These are phyloP conservation scores for Zelopaecilomyces penicillatus DNA, from an alignment of 2,329 filamentous ascomycete species.

Conservation along the genomic window DNA sequence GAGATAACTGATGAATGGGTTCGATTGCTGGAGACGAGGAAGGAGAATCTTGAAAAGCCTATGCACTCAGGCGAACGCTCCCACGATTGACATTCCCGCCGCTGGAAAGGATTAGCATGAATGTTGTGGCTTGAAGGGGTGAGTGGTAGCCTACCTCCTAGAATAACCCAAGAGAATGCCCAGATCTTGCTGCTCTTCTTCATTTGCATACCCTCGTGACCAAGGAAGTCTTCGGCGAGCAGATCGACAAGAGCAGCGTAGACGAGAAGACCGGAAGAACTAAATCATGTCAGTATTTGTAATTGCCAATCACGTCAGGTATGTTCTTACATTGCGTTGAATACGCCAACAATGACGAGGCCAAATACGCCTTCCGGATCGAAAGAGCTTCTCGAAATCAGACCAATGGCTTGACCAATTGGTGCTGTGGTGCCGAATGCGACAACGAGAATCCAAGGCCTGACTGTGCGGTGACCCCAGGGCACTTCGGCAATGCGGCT, in stretches of 20 bases:
- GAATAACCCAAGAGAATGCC: conserved; percentile 43
- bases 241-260: conserved; percentile 57
- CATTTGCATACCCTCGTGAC: conserved; percentile 45
- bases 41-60: neutral
- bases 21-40: too few species aligned
- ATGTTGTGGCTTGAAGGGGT: conserved; percentile 4
- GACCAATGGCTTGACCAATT: conserved; percentile 56
- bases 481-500: conserved; percentile 61
- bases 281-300: conserved; percentile 14
- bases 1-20: too few species aligned
- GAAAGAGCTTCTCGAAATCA: conserved; percentile 47
- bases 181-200: conserved; percentile 42
- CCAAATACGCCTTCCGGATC: conserved; percentile 56
- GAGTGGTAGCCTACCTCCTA: conserved; percentile 35
- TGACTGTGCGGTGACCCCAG: conserved; percentile 46
- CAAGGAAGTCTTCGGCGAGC: conserved; percentile 57
- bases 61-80: conserved; percentile 22
- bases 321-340: conserved; percentile 52
- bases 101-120: conserved; percentile 13
- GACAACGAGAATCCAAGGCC: conserved; percentile 53
- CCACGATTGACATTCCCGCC: conserved; percentile 25
- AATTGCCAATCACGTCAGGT: conserved; percentile 5
- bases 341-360: conserved; percentile 54
- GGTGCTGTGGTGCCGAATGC: conserved; percentile 57
- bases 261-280: conserved; percentile 51